These are phyloP conservation scores for Meira nashicola DNA, from an alignment of 1,284 basidiomycete genomes.

Conservation along the genomic window DNA sequence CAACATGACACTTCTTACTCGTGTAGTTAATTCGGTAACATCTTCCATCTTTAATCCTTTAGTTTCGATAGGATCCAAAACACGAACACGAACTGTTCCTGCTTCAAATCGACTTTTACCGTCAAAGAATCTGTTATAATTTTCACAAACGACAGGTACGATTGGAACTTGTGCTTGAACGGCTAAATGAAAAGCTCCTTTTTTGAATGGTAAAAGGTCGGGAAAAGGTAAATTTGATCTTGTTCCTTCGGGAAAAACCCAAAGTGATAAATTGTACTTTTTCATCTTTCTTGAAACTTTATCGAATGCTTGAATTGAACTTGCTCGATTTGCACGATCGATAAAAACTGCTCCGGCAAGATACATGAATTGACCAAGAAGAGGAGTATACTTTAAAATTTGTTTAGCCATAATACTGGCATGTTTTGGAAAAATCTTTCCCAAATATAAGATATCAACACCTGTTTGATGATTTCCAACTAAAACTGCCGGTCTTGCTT, in stretches of 20 bases:
- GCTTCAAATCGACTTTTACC: slow-evolving; percentile 70
- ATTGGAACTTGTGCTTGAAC: slow-evolving; percentile 72
- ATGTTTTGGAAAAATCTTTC: slow-evolving; percentile 75
- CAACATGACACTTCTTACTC: slow-evolving; percentile 70
- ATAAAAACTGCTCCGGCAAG: slow-evolving; percentile 91
- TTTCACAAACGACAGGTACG: slow-evolving; percentile 86
- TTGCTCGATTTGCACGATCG: slow-evolving; percentile 73
- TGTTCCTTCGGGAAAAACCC: slow-evolving; percentile 52
- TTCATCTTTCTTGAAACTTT: slow-evolving; percentile 80
- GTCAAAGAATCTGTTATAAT: slow-evolving; percentile 78
- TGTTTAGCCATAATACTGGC: slow-evolving; percentile 91
- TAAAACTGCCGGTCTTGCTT: slow-evolving; percentile 66
- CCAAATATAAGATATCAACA: slow-evolving; percentile 61
- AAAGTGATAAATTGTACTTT: slow-evolving; percentile 61
- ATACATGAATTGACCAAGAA: slow-evolving; percentile 85
- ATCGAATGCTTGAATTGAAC: slow-evolving; percentile 71
- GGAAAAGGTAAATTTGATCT: slow-evolving; percentile 56
- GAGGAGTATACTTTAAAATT: slow-evolving; percentile 76
- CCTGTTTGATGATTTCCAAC: slow-evolving; percentile 80
- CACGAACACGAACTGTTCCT: slow-evolving; percentile 74
- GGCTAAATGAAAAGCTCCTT: slow-evolving; percentile 95
- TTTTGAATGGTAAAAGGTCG: slow-evolving; percentile 76
- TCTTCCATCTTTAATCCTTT: slow-evolving; percentile 65
- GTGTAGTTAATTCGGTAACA: slow-evolving; percentile 62
- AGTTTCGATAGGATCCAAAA: slow-evolving; percentile 72